phyloP scores from a whole-genome alignment of 805 yeast species.

The Yarrowia osloensis region DNA sequence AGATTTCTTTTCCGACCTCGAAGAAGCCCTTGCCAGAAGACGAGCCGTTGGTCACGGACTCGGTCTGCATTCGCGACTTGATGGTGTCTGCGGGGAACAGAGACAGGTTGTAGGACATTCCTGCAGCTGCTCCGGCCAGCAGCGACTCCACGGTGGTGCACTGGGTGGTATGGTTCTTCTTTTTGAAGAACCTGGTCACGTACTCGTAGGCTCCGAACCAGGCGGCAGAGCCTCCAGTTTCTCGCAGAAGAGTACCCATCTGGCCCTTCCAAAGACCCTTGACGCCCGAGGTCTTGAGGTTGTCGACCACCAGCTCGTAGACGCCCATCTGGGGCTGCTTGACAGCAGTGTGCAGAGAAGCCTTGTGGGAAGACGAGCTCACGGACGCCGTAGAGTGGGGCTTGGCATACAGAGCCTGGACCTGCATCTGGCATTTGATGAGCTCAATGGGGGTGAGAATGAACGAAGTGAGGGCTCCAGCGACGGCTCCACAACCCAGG shows the following conservation, averaged over 20 bases:
- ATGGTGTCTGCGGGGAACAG: slow-evolving; percentile 89
- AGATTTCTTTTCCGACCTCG: slow-evolving; percentile 48
- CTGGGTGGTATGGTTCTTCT: slow-evolving; percentile 36
- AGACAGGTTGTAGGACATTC: slow-evolving; percentile 74
- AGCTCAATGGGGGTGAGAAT: slow-evolving; percentile 90
- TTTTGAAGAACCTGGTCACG: slow-evolving; percentile 37
- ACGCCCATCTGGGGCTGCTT: slow-evolving; percentile 33
- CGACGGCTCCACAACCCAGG: slow-evolving; percentile 71
- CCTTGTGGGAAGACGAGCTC: slow-evolving; percentile 36
- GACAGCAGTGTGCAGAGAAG: slow-evolving; percentile 28
- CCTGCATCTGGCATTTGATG: slow-evolving; percentile 85
- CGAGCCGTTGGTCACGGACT: slow-evolving; percentile 45
- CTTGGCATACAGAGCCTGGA: slow-evolving; percentile 46
- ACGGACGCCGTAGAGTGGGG: slow-evolving; percentile 35
- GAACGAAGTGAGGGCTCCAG: slow-evolving; percentile 81
- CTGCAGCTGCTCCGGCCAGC: slow-evolving; percentile 83
- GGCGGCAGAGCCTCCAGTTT: slow-evolving; percentile 85
- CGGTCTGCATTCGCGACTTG: slow-evolving; percentile 81
- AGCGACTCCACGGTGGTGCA: slow-evolving; percentile 56
- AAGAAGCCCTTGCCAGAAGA: slow-evolving; percentile 42
- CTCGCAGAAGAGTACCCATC: slow-evolving; percentile 75
- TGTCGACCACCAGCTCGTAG: slow-evolving; percentile 46
- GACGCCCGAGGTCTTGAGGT: slow-evolving; percentile 57
- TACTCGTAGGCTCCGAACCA: slow-evolving; percentile 92
- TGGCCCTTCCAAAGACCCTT: slow-evolving; percentile 87